Evolutionary conservation across 495 filamentous ascomycete species (phyloP).

Genomic region (Choiromyces venosus): DNA sequence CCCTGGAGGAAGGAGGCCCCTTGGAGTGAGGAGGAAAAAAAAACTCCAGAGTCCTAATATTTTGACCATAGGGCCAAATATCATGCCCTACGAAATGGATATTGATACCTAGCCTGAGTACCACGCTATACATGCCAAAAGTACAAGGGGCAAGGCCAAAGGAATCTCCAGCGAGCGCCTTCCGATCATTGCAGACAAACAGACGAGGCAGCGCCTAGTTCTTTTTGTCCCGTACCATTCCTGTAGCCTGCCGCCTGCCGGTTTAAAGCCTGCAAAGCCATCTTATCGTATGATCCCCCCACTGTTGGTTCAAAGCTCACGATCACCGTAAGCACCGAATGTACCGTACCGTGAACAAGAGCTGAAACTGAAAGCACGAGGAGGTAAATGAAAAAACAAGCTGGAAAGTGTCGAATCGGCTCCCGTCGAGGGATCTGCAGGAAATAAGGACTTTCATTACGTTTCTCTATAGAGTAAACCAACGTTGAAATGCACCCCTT

Average conservation of each 20-base stretch:
- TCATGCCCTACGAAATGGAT: background rate
- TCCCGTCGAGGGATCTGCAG: background rate
- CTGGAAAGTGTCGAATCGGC: background rate
- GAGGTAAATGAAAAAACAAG: background rate
- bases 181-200: background rate
- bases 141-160: background rate
- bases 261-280: background rate
- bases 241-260: background rate
- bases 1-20: background rate
- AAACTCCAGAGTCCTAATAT: background rate
- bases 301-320: background rate
- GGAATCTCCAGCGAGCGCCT: background rate
- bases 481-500: background rate
- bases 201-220: background rate
- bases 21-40: background rate
- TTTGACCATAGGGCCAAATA: background rate
- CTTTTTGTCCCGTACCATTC: background rate
- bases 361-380: background rate
- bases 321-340: background rate
- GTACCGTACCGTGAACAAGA: background rate
- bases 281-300: background rate
- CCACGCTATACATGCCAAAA: background rate
- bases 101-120: background rate
- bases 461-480: slow-evolving; percentile 3
- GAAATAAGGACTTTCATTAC: slow-evolving; percentile 3